Percentiles rank a stretch among this genome's conserved stretches.
Evolutionary conservation across 2,329 filamentous ascomycete species (phyloP).

Genomic region (Dendrostoma leiphaemia): DNA sequence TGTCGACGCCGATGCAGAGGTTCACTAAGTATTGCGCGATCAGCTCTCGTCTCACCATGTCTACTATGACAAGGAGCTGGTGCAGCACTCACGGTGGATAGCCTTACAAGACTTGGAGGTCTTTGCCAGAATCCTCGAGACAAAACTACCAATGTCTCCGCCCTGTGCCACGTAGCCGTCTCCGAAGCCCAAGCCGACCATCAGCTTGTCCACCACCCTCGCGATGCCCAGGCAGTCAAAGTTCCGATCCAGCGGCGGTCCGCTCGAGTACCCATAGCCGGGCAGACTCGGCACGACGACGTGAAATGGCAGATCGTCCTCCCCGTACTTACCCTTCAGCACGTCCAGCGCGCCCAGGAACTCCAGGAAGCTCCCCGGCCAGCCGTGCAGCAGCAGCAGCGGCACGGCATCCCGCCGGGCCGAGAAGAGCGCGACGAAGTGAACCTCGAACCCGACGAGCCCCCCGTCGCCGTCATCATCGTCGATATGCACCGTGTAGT

Average conservation of each 20-base stretch:
- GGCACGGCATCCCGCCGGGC: constrained; percentile 46
- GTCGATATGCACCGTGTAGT: constrained; percentile 40
- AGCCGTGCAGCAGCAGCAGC: constrained; percentile 50
- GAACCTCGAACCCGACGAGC: constrained; percentile 39
- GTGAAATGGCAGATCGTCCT: constrained; percentile 52
- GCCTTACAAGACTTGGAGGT: constrained; percentile 46
- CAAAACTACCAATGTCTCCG: constrained; percentile 50
- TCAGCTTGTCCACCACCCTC: constrained; percentile 47
- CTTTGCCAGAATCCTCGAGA: constrained; percentile 41
- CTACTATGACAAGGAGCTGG: no score
- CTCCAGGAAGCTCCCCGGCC: constrained; percentile 53
- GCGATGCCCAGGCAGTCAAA: constrained; percentile 39
- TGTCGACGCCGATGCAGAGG: not conserved
- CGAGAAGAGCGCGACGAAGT: constrained; percentile 56
- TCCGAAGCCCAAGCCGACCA: constrained; percentile 50
- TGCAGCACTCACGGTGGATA: constrained; percentile 25
- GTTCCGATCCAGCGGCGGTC: constrained; percentile 43
- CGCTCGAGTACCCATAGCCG: constrained; percentile 48
- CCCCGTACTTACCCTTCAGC: constrained; percentile 44
- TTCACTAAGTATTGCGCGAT: not conserved
- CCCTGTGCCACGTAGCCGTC: constrained; percentile 53
- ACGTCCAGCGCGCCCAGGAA: constrained; percentile 50
- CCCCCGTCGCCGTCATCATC: no score
- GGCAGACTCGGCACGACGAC: constrained; percentile 54
- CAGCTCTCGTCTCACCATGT: not conserved